Conservation (phyloP, 2,329 filamentous ascomycete genomes). For the Colletotrichum tropicale region DNA sequence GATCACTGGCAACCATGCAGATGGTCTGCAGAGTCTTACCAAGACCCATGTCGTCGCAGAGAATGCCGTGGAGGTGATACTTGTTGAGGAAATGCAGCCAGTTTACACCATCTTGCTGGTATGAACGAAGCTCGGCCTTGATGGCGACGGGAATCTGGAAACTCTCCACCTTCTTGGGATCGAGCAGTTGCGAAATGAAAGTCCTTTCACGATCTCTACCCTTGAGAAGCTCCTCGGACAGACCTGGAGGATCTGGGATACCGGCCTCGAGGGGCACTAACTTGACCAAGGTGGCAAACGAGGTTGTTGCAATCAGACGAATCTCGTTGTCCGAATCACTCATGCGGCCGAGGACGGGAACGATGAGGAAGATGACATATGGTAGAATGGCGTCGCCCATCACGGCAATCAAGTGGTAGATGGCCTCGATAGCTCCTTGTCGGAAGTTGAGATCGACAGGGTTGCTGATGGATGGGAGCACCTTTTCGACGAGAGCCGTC, state of each 20-base stretch:
- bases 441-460: constrained; percentile 85
- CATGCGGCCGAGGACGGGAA: constrained; percentile 96
- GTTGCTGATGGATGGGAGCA: constrained; percentile 91
- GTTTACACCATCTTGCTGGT: constrained; percentile 98
- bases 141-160: constrained; percentile 96
- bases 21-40: constrained; percentile 97
- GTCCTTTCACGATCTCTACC: constrained; percentile 93
- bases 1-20: constrained; percentile 97
- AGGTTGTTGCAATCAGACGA: constrained; percentile 91
- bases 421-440: constrained; percentile 91
- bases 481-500: constrained; percentile 92
- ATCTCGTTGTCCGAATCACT: constrained; percentile 98
- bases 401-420: constrained; percentile 96
- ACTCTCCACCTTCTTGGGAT: constrained; percentile 94
- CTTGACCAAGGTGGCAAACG: constrained; percentile 96
- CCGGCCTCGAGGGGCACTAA: constrained; percentile 95
- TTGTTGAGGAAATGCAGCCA: constrained; percentile 98
- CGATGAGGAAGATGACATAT: constrained; percentile 98
- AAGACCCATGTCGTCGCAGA: constrained; percentile 99
- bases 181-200: constrained; percentile 94
- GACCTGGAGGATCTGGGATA: constrained; percentile 92
- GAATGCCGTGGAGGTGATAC: constrained; percentile 96
- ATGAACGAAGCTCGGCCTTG: constrained; percentile 94
- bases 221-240: constrained; percentile 86
- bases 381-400: constrained; percentile 97